Evolutionary conservation across 2,329 filamentous ascomycete genomes (phyloP).

Genomic region (Penicillium hesseltinei): DNA sequence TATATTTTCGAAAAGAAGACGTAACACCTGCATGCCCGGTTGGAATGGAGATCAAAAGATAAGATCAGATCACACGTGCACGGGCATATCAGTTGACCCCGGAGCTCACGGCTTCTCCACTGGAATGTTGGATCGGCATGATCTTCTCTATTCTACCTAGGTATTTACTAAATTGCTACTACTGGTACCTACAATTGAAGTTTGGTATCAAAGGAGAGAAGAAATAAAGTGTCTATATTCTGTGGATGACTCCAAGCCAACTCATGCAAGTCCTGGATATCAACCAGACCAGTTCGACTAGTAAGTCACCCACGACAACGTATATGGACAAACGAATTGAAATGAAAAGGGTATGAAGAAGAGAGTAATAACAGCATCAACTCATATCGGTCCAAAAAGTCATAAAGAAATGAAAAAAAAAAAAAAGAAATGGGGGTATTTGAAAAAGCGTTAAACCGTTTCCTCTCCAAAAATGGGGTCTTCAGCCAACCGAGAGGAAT

Average conservation of each 20-base stretch:
- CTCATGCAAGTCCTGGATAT: background rate
- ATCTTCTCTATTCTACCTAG: conserved; percentile 18
- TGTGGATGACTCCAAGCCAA: background rate
- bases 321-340: conserved; percentile 26
- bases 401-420: conserved; percentile 16
- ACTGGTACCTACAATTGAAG: background rate
- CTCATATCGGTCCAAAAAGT: conserved; percentile 32
- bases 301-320: conserved; percentile 9
- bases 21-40: background rate
- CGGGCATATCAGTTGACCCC: conserved; percentile 23
- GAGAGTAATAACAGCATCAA: conserved; percentile 31
- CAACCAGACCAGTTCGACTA: background rate
- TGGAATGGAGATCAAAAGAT: conserved; percentile 14
- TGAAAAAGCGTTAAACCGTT: conserved; percentile 26
- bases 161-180: background rate
- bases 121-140: conserved; percentile 23
- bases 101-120: conserved; percentile 18
- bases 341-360: conserved; percentile 20
- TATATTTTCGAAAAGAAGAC: background rate
- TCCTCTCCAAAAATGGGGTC: conserved; percentile 21
- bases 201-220: background rate
- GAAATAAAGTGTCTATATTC: conserved; percentile 13
- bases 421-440: conserved; percentile 32
- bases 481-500: conserved; percentile 24
- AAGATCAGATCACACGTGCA: conserved; percentile 26